Base-by-base conservation (phyloP, 2,329 filamentous ascomycete species). In the Exophiala sp. region DNA sequence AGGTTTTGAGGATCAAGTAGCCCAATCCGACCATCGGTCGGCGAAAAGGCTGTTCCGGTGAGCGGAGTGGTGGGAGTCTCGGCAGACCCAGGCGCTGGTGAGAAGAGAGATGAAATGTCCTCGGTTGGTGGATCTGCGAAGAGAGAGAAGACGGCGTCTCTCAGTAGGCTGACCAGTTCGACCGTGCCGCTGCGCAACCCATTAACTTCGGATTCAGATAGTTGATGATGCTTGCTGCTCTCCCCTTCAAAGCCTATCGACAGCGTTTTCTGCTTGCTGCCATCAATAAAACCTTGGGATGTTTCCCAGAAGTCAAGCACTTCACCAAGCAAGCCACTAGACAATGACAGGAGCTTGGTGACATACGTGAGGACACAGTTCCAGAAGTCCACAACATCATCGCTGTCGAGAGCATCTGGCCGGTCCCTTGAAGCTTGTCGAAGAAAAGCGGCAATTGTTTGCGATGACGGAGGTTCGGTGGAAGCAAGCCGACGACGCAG, bases 221-320 rank as follows among this genome's bases (percentile, higher is more conserved):
- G 75, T 27, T 82, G 80, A 66, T 97, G 90, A 62, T 97, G 89
- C 29, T 81, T 76, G 42, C 80, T 78, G 48, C 88, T 95, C 63
- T 89, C 84, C 18, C 85, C 86, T 53, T 91, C 86, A 62, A 88
- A 86, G 7, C 88, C 90, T 34, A 79, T 75, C 0, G 93, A 91
- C 47, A 98, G 73, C 11, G 79, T 80, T 56, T 80, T 82, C 65
- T 97, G 91, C 21, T 86, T 85, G 57, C 80, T 88, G 14, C 90
- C 91, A 39, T 88, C 82, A 51, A 97, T 85, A 65, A 98, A 98
- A 0, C 86, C 86, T 62, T 94, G 84, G 0, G 90, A 83, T 11
- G 84, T 93, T 58, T 95, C 87, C 88, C 91, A 96, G 66, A 95
- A 97, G 57, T 95, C 89, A 14, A 95, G 70, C 1, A 97, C 79